Percentiles rank a stretch among this genome's conserved stretches.
phyloP scores from a whole-genome alignment of 805 yeast genomes.

The Candida adriatica region DNA sequence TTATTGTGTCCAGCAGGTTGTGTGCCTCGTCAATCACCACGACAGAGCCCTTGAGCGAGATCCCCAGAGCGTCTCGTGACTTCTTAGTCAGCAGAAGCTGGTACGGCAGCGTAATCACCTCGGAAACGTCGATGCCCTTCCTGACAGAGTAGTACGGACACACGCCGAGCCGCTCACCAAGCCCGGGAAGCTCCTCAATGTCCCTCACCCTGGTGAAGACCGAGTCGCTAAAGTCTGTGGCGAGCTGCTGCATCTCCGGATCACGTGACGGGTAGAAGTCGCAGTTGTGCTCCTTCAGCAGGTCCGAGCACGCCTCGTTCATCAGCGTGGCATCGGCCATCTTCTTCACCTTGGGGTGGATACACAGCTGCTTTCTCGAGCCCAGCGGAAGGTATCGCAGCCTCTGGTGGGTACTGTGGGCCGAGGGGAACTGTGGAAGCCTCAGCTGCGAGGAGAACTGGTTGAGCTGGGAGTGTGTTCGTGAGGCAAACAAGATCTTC shows the following conservation, averaged over 20 bases:
- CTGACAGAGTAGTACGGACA: conserved; percentile 85
- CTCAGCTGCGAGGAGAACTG: conserved; percentile 74
- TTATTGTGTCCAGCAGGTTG: conserved; percentile 72
- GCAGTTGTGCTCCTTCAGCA: conserved; percentile 45
- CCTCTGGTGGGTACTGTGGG: conserved; percentile 45
- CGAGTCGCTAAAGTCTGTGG: conserved; percentile 39
- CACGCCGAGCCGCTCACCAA: conserved; percentile 50
- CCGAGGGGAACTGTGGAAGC: conserved; percentile 57
- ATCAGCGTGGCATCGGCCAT: conserved; percentile 45
- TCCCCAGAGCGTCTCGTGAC: conserved; percentile 51
- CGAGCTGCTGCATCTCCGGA: conserved; percentile 18
- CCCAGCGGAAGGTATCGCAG: conserved; percentile 69
- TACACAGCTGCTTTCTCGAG: conserved; percentile 80
- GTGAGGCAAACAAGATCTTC: conserved; percentile 64
- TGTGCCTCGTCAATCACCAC: conserved; percentile 92
- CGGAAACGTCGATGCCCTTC: conserved; percentile 49
- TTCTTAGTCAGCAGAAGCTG: conserved; percentile 61
- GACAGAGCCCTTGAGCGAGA: conserved; percentile 56
- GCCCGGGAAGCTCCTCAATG: conserved; percentile 65
- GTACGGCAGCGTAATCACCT: conserved; percentile 79
- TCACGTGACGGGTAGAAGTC: conserved; percentile 31
- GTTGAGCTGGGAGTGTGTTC: conserved; percentile 85
- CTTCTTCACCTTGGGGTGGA: conserved; percentile 53
- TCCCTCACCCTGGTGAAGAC: conserved; percentile 39
- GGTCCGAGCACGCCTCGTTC: conserved; percentile 76